These are phyloP conservation scores for Candida glaebosa DNA, from an alignment of 805 yeast genomes.

Conservation along the genomic window DNA sequence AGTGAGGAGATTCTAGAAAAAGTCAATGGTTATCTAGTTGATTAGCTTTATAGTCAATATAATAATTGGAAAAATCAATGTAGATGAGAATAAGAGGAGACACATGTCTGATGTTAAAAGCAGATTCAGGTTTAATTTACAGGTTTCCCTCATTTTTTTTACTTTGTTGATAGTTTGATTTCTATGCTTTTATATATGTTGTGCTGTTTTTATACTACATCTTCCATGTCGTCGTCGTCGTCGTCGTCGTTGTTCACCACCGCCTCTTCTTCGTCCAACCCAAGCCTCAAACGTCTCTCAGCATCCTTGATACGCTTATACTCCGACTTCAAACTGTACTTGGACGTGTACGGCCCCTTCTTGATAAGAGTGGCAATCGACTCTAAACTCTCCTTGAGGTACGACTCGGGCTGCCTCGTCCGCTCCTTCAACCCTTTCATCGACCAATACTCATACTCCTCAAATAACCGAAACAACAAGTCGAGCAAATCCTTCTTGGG, in stretches of 20 bases:
- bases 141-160: not conserved
- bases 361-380: constrained; percentile 85
- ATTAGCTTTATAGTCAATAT: too few species aligned
- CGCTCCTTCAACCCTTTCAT: constrained; percentile 91
- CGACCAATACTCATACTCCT: constrained; percentile 95
- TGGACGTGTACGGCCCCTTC: constrained; percentile 93
- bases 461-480: constrained; percentile 81
- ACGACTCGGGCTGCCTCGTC: constrained; percentile 93
- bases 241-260: constrained; percentile 49
- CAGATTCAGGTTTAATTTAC: not conserved
- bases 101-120: not conserved
- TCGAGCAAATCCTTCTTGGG: constrained; percentile 90
- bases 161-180: not conserved
- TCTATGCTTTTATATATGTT: too few species aligned
- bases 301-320: constrained; percentile 77
- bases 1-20: too few species aligned
- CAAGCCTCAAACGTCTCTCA: constrained; percentile 65
- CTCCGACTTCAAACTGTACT: constrained; percentile 86
- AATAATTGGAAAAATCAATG: not conserved
- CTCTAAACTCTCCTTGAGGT: constrained; percentile 85
- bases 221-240: constrained; percentile 76
- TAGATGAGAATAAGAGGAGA: not conserved
- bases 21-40: not conserved
- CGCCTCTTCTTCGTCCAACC: constrained; percentile 42
- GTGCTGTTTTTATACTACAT: constrained; percentile 44